A percentile compares a stretch with the other conserved stretches of the same genome.
Evolutionary conservation across 352 stramenopile species (phyloP).

Genomic region (Globisporangium okanoganense): DNA sequence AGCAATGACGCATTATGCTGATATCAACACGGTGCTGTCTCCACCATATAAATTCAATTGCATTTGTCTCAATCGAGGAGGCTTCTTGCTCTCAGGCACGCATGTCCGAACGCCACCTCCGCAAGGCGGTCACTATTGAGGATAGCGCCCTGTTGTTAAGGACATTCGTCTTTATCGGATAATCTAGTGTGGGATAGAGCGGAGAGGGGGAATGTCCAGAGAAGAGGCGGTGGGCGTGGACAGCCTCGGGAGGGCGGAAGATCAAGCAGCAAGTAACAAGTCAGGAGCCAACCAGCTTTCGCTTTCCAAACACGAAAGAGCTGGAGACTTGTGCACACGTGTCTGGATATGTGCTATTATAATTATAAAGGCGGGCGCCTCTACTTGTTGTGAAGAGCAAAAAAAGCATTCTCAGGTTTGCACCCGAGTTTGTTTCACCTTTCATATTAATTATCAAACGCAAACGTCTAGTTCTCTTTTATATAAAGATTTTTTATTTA

Average conservation of each 20-base stretch:
- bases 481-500: neutral
- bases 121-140: neutral
- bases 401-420: too few species aligned
- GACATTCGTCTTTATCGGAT: neutral
- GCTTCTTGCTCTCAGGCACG: conserved; percentile 1
- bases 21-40: too few species aligned
- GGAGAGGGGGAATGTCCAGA: neutral
- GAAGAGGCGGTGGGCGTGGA: neutral
- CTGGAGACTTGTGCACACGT: too few species aligned
- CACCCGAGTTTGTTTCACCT: neutral
- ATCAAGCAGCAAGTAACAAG: neutral
- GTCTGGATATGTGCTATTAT: too few species aligned
- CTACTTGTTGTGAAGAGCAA: too few species aligned
- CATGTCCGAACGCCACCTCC: conserved; percentile 2
- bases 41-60: too few species aligned
- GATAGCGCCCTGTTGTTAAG: neutral
- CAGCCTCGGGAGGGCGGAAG: conserved; percentile 10
- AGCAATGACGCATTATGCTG: too few species aligned
- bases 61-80: too few species aligned
- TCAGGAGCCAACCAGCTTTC: neutral
- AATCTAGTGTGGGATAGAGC: conserved; percentile 5
- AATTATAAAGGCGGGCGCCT: too few species aligned
- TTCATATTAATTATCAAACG: neutral
- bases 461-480: neutral
- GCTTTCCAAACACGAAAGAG: too few species aligned